Conservation (phyloP, 208 protist species). For the Phytomonas sp. region DNA sequence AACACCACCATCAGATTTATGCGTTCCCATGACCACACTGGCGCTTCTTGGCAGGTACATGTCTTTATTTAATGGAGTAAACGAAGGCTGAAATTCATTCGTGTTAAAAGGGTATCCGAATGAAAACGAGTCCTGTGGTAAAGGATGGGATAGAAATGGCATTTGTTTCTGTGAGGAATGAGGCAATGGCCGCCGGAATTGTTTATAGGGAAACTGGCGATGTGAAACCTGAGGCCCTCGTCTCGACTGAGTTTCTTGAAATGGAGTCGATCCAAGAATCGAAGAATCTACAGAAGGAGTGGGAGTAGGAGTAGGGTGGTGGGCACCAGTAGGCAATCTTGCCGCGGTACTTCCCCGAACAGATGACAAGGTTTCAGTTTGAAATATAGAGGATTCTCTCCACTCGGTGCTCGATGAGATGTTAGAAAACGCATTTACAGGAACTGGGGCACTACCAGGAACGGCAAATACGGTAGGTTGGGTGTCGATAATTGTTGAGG, state of each 20-base stretch:
- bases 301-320: neutral
- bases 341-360: neutral
- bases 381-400: neutral
- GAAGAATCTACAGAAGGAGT: neutral
- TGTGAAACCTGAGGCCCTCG: neutral
- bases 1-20: too few relatives aligned
- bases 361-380: neutral
- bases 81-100: too few relatives aligned
- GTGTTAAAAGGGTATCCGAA: too few relatives aligned
- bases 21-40: too few relatives aligned
- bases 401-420: neutral
- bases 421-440: neutral
- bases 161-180: neutral
- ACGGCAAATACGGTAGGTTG: neutral
- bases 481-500: neutral
- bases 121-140: too few relatives aligned
- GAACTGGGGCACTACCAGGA: neutral
- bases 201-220: neutral
- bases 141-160: too few relatives aligned
- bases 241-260: neutral
- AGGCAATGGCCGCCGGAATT: neutral
- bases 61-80: too few relatives aligned
- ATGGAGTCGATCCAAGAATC: neutral
- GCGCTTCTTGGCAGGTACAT: too few relatives aligned
- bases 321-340: neutral